Evolutionary conservation across 805 yeast species (phyloP).

Genomic region (Candida ficus): DNA sequence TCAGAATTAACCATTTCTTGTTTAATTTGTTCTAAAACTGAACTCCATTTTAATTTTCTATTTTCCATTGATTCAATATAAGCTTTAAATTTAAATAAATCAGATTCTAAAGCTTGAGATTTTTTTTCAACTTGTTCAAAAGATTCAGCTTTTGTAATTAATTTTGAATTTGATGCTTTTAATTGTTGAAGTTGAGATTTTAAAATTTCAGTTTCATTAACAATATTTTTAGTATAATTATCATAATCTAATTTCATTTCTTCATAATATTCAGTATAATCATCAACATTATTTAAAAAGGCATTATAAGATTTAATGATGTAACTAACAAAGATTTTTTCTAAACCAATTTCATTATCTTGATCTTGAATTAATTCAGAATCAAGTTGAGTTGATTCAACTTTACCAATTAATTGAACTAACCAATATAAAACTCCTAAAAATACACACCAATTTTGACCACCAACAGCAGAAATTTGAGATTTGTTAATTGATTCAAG

Average conservation of each 20-base stretch:
- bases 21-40: slow-evolving; percentile 49
- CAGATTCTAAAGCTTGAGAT: slow-evolving; percentile 61
- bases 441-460: slow-evolving; percentile 80
- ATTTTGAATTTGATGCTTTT: slow-evolving; percentile 33
- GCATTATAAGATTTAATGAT: slow-evolving; percentile 62
- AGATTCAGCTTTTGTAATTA: slow-evolving; percentile 40
- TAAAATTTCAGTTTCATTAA: slow-evolving; percentile 38
- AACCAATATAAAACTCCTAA: slow-evolving; percentile 84
- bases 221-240: slow-evolving; percentile 43
- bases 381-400: slow-evolving; percentile 27
- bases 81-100: slow-evolving; percentile 63
- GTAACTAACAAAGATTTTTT: slow-evolving; percentile 50
- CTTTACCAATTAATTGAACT: slow-evolving; percentile 46
- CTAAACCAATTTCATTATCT: slow-evolving; percentile 31
- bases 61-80: slow-evolving; percentile 62
- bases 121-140: slow-evolving; percentile 51
- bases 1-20: slow-evolving; percentile 45
- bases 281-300: slow-evolving; percentile 60
- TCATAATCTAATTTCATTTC: slow-evolving; percentile 57
- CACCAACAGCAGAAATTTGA: slow-evolving; percentile 88
- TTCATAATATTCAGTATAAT: slow-evolving; percentile 46
- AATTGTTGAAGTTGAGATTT: slow-evolving; percentile 37
- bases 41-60: slow-evolving; percentile 62
- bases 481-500: slow-evolving; percentile 76
- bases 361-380: slow-evolving; percentile 25